Percentiles rank a stretch among this genome's conserved stretches.
These are phyloP conservation scores for Coemansia sp. DNA, from an alignment of 371 early-diverging fungal genomes.

Conservation along the genomic window DNA sequence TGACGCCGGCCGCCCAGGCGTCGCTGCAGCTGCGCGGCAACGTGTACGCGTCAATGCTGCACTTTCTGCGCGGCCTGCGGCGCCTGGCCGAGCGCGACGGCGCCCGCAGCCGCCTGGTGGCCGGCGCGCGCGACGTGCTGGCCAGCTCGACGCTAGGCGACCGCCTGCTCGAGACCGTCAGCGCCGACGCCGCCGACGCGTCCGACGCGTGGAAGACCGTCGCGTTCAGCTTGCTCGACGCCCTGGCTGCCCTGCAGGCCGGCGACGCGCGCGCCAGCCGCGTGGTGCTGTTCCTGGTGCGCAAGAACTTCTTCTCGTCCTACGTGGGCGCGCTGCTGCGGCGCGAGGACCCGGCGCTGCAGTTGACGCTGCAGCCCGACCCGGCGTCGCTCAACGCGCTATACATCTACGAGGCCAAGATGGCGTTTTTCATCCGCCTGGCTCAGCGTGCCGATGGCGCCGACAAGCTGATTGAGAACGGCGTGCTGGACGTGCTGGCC, in stretches of 20 bases:
- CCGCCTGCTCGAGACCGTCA: conserved; percentile 66
- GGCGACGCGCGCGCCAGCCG: conserved; percentile 54
- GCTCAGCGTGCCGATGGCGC: conserved; percentile 75
- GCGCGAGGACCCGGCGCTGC: conserved; percentile 67
- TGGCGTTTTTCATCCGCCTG: conserved; percentile 77
- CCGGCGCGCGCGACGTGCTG: conserved; percentile 36
- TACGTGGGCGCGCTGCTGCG: conserved; percentile 63
- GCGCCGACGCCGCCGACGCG: conserved; percentile 81
- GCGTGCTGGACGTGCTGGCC: conserved; percentile 75
- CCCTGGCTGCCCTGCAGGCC: conserved; percentile 60
- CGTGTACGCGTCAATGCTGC: conserved; percentile 75
- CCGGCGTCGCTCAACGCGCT: conserved; percentile 59
- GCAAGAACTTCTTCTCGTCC: conserved; percentile 68
- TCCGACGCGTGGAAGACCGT: conserved; percentile 81
- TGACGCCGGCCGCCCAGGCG: conserved; percentile 56
- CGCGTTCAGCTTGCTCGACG: conserved; percentile 76
- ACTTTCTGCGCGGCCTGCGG: conserved; percentile 59
- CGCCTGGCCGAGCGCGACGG: conserved; percentile 49
- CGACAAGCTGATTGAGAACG: conserved; percentile 69
- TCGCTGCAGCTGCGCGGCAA: conserved; percentile 75
- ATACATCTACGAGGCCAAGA: conserved; percentile 80
- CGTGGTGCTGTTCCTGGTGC: conserved; percentile 65
- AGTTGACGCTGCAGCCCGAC: conserved; percentile 58
- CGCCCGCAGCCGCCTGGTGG: conserved; percentile 34
- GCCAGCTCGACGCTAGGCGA: conserved; percentile 58